Conservation (phyloP, 352 stramenopile species). For the Globisporangium nagaii region DNA sequence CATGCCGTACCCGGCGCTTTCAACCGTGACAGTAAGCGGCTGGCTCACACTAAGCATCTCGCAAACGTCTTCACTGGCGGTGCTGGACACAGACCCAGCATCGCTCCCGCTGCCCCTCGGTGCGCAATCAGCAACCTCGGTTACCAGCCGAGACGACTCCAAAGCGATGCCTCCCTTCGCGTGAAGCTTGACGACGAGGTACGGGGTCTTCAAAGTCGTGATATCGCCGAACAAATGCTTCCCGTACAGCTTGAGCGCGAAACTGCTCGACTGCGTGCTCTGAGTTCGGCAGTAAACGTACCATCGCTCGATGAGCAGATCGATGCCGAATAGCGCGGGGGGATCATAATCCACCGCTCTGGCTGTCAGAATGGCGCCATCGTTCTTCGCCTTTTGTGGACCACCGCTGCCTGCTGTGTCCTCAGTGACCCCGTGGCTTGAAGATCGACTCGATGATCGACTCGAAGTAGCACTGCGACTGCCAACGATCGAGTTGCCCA, state of each 20-base stretch:
- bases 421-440: conserved; percentile 3
- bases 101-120: neutral
- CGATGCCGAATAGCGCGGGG: conserved; percentile 22
- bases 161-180: conserved; percentile 31
- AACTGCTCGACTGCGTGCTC: conserved; percentile 22
- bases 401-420: neutral
- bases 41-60: conserved; percentile 29
- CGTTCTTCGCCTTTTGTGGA: neutral
- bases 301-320: conserved; percentile 43
- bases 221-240: conserved; percentile 28
- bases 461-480: conserved; percentile 21
- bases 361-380: neutral
- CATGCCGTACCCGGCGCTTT: conserved; percentile 37
- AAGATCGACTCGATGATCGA: conserved; percentile 22
- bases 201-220: conserved; percentile 32
- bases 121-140: neutral
- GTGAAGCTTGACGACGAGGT: conserved; percentile 26
- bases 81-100: neutral
- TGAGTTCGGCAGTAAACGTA: conserved; percentile 58
- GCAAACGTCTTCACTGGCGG: conserved; percentile 29
- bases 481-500: conserved; percentile 18
- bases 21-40: conserved; percentile 28
- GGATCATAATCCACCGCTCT: neutral
- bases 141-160: conserved; percentile 34
- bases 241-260: conserved; percentile 41